A percentile compares a stretch with the other conserved stretches of the same genome.
Conservation (phyloP, 306 rosid species). For the Ormosia emarginata region DNA sequence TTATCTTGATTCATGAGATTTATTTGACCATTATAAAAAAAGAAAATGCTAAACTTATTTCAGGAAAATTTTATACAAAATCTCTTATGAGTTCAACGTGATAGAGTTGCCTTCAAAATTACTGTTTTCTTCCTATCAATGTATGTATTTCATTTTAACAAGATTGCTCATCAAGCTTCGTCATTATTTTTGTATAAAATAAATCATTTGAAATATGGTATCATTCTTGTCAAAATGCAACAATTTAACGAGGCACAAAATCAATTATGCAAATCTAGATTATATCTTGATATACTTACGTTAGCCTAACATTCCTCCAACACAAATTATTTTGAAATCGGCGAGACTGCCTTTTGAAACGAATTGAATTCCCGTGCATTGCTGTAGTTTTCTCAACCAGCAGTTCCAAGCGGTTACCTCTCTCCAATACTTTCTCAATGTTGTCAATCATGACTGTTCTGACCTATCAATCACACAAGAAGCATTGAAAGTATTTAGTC, state of each 20-base stretch:
- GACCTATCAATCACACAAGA: slow-evolving; percentile 40
- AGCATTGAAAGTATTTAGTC: background rate
- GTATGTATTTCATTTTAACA: background rate
- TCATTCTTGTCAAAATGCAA: too few species aligned
- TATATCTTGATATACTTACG: slow-evolving; percentile 43
- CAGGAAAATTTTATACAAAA: too few species aligned
- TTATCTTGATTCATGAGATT: too few species aligned
- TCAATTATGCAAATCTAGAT: too few species aligned
- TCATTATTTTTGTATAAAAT: too few species aligned
- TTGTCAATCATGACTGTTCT: slow-evolving; percentile 86
- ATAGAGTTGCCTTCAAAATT: background rate
- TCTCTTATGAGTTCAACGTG: too few species aligned
- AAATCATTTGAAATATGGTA: too few species aligned
- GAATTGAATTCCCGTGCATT: slow-evolving; percentile 77
- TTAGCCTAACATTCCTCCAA: slow-evolving; percentile 90
- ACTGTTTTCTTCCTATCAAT: too few species aligned
- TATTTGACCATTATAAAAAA: too few species aligned
- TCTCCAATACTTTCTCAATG: slow-evolving; percentile 89
- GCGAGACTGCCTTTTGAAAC: slow-evolving; percentile 82
- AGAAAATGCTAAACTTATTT: too few species aligned
- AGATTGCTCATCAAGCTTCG: background rate
- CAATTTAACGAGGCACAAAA: background rate
- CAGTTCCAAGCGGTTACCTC: slow-evolving; percentile 85
- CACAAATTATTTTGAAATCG: slow-evolving; percentile 73
- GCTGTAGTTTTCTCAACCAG: slow-evolving; percentile 82